Evolutionary conservation across 352 stramenopile species (phyloP).

Genomic region (Phytophthora colocasiae): DNA sequence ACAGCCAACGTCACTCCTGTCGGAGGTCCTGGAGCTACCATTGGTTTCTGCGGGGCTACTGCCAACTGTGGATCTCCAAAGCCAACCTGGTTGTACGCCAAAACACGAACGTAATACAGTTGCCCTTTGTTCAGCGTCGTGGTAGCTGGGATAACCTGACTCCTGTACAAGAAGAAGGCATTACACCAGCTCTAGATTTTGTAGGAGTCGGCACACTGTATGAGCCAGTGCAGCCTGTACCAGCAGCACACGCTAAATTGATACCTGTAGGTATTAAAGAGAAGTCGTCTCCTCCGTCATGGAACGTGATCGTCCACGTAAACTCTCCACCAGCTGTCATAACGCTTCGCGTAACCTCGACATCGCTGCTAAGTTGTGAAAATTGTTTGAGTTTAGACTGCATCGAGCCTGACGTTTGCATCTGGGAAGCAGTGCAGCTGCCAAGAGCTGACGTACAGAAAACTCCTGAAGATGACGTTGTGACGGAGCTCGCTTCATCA

Average conservation of each 20-base stretch:
- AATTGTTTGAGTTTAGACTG: conserved; percentile 77
- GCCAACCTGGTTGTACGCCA: conserved; percentile 95
- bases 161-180: conserved; percentile 77
- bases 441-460: conserved; percentile 56
- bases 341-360: conserved; percentile 79
- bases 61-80: conserved; percentile 80
- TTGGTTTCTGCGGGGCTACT: conserved; percentile 70
- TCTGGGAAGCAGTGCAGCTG: conserved; percentile 42
- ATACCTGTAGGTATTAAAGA: conserved; percentile 43
- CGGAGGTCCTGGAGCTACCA: conserved; percentile 77
- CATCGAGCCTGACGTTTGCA: conserved; percentile 68
- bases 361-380: conserved; percentile 49
- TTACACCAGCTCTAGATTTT: conserved; percentile 75
- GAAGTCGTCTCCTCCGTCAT: conserved; percentile 88
- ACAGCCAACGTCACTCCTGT: conserved; percentile 80
- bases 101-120: conserved; percentile 95
- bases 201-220: conserved; percentile 56
- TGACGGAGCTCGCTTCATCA: conserved; percentile 77
- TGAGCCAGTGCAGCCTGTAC: conserved; percentile 30
- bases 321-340: conserved; percentile 60
- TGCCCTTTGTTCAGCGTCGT: conserved; percentile 88
- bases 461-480: conserved; percentile 45
- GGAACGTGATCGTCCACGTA: conserved; percentile 92
- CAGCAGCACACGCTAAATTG: conserved; percentile 16
- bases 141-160: conserved; percentile 73